These are phyloP conservation scores for Penicillium macrosclerotiorum DNA, from an alignment of 495 filamentous ascomycete species.

Conservation along the genomic window DNA sequence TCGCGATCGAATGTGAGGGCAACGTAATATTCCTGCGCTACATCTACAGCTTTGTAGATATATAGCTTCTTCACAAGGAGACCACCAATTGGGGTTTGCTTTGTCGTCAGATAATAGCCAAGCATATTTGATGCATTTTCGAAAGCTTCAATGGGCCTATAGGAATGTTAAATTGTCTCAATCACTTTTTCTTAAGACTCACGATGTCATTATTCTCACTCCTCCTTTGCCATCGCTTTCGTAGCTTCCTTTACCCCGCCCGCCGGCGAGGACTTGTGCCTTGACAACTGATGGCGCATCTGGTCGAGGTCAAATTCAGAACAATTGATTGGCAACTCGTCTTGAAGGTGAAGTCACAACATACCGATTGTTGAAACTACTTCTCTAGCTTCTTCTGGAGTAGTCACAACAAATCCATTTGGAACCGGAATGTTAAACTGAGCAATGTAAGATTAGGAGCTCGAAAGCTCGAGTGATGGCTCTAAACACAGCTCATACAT, in stretches of 20 bases:
- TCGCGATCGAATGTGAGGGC: slow-evolving; percentile 35
- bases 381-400: slow-evolving; percentile 20
- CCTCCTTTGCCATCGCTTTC: slow-evolving; percentile 32
- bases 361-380: slow-evolving; percentile 25
- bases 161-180: neutral
- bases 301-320: slow-evolving; percentile 2
- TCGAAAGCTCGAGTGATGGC: neutral
- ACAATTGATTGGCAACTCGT: too few relatives aligned
- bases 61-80: slow-evolving; percentile 34
- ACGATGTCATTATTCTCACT: slow-evolving; percentile 29
- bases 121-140: slow-evolving; percentile 34
- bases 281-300: slow-evolving; percentile 32
- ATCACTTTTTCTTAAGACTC: neutral
- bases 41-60: slow-evolving; percentile 29
- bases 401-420: slow-evolving; percentile 21
- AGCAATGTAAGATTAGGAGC: slow-evolving; percentile 3
- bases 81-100: slow-evolving; percentile 28
- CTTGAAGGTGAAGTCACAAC: neutral
- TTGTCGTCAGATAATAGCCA: slow-evolving; percentile 29
- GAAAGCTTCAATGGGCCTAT: slow-evolving; percentile 27
- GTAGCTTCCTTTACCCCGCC: slow-evolving; percentile 31
- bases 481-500: slow-evolving; percentile 11
- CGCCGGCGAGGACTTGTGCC: slow-evolving; percentile 32
- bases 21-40: slow-evolving; percentile 32
- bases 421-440: slow-evolving; percentile 33